Base-by-base conservation (phyloP, 768 basidiomycete species). In the Naematelia aurantialba region DNA sequence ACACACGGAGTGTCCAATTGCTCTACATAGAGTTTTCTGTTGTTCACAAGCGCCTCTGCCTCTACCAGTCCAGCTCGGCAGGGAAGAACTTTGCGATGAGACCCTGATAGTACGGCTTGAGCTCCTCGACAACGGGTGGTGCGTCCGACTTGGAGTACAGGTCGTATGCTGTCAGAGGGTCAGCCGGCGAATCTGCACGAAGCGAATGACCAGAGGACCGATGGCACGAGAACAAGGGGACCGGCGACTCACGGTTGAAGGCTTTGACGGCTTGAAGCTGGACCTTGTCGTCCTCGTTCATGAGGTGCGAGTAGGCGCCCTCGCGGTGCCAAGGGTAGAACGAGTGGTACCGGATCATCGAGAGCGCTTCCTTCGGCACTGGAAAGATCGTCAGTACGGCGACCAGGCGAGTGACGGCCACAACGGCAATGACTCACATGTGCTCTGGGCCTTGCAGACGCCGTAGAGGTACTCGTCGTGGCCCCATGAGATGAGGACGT, bases 241-340 rank as follows among this genome's bases (percentile, higher is more conserved):
- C 29, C 26, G 17, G 42, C 24, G 22, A 55, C 60, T 67, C 45
- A 71, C 64, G 91, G 78, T 93, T 94, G 83, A 94, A 94, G 0
- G 86, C 87, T 46, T 83, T 82, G 26, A 90, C 89, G 14, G 89
- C 90, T 34, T 66, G 53, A 26, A 78, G 65, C 39, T 69, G 66
- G 34, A 68, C 63, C 39, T 72, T 34, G 58, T 78, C 78, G n/a
- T 85, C 84, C 17, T 86, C 86, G 73, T 85, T 85, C 62, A 84
- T 86, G 48, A 94, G 83, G 71, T 92, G 87, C 21, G 76, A 73
- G 79, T 94, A 94, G 0, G 91, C 91, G 55, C 82, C 82, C 72
- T 92, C 91, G 45, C 91, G 83, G 77, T 94, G 91, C 91, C 89
- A 92, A 78, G 91, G 91, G 79, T 93, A 94, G 82, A 93, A 94